Evolutionary conservation across 768 basidiomycete genomes (phyloP).

Genomic region (Termitomyces sp.): DNA sequence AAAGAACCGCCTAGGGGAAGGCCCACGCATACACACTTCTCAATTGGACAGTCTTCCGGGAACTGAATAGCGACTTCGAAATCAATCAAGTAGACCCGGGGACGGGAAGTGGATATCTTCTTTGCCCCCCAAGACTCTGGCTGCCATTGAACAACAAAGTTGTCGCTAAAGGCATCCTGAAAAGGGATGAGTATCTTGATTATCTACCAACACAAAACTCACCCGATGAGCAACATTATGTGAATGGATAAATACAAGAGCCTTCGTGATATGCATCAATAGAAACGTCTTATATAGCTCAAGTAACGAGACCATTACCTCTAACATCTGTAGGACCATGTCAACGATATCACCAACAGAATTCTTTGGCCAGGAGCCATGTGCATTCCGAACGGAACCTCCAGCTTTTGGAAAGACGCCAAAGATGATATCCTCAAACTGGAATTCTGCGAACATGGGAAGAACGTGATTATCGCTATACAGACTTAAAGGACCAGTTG

Average conservation of each 20-base stretch:
- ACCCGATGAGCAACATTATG: too few species aligned
- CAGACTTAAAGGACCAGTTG: slow-evolving; percentile 11
- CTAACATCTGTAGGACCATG: slow-evolving; percentile 23
- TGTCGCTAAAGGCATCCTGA: slow-evolving; percentile 27
- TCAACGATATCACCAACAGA: slow-evolving; percentile 26
- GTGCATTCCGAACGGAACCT: slow-evolving; percentile 1
- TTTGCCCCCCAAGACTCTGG: slow-evolving; percentile 21
- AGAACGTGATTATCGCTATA: slow-evolving; percentile 22
- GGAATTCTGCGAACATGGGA: slow-evolving; percentile 22
- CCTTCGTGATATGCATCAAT: too few species aligned
- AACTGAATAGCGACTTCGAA: slow-evolving; percentile 28
- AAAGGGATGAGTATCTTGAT: not conserved
- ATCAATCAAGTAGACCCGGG: slow-evolving; percentile 20
- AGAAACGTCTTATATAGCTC: too few species aligned
- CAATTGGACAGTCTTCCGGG: slow-evolving; percentile 11
- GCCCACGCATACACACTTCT: slow-evolving; percentile 14
- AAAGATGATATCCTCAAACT: slow-evolving; percentile 24
- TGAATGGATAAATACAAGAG: too few species aligned
- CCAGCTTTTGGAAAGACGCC: slow-evolving; percentile 24
- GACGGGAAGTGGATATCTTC: not conserved
- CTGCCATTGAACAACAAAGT: slow-evolving; percentile 28
- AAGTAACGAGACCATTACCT: too few species aligned
- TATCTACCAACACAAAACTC: too few species aligned
- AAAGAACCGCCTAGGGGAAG: slow-evolving; percentile 19
- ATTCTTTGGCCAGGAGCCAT: slow-evolving; percentile 22